Evolutionary conservation across 495 filamentous ascomycete species (phyloP), one percentile per base, ranked within the genome.

Genomic region (Penicillium turbatum): DNA sequence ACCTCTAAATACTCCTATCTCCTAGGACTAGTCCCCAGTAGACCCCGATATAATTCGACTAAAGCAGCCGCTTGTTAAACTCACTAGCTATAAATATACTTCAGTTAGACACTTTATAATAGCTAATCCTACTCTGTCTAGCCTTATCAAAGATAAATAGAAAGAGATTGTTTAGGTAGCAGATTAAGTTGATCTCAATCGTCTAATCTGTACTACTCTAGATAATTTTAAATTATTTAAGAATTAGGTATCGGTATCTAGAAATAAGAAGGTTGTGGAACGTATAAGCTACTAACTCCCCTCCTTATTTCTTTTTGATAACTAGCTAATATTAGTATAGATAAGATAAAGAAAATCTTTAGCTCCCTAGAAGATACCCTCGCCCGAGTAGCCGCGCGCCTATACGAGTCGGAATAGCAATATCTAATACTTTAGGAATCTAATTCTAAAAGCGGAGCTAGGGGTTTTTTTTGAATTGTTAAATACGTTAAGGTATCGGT

Each of bases 221-320:
- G 58, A 56, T 43, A 52, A 64, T 48, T 64, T 59, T 40, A 58
- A 61, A 48, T 59, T 49, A 26, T 64, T 64, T 53, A 38, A 56
- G 36, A 57, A 57, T 19, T 65, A 50, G 59, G 55, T 55, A 38
- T 58, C 48, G 17, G 59, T 19, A 56, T 44, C 50, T 43, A 5
- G 44, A 54, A 59, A 57, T 38, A 65, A 61, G 32, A 57, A 35
- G 26, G 37, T 61, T 16, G 19, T 59, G 29, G 62, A 65, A 56
- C 30, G 57, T 56, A 59, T 52, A 37, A 35, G 50, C 48, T 36
- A 40, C 55, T 35, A 50, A n/a, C 44, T 44, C 46, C 34, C 48
- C 48, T 56, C 39, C 35, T 34, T 27, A 37, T 43, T 40, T 50
- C n/a, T n/a, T n/a, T n/a, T n/a, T n/a, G n/a, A n/a, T n/a, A n/a